Evolutionary conservation across 257 asterid genomes (phyloP).

Genomic region (Rehmannia glutinosa): DNA sequence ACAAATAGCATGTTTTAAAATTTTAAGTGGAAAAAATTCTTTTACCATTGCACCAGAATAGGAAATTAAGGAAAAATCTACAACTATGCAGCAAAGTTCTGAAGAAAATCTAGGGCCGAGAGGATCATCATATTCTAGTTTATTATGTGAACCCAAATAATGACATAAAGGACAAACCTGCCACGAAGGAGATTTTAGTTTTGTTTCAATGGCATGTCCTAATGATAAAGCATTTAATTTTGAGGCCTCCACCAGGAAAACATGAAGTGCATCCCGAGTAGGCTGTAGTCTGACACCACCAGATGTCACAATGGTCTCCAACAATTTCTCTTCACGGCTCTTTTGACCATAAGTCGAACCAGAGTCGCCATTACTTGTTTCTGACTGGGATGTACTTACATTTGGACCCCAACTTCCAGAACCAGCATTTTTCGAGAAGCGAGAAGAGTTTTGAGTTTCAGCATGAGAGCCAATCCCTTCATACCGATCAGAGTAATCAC

Average conservation of each 20-base stretch:
- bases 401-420: constrained; percentile 72
- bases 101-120: no score
- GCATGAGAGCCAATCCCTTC: constrained; percentile 44
- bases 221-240: constrained; percentile 63
- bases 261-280: constrained; percentile 86
- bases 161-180: constrained; percentile 54
- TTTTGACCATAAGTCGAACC: constrained; percentile 46
- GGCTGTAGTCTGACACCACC: constrained; percentile 98
- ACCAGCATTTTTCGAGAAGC: constrained; percentile 53
- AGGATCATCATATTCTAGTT: background rate
- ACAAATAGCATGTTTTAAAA: constrained; percentile 23
- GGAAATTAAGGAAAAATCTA: background rate
- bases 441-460: constrained; percentile 46
- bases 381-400: constrained; percentile 47
- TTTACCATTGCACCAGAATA: background rate
- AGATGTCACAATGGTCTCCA: constrained; percentile 85
- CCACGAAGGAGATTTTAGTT: constrained; percentile 84
- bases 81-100: background rate
- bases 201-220: constrained; percentile 70
- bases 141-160: constrained; percentile 6
- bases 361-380: constrained; percentile 42
- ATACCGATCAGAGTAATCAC: constrained; percentile 53
- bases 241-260: constrained; percentile 73
- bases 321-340: constrained; percentile 77
- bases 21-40: constrained; percentile 1